A percentile compares a stretch with the other conserved stretches of the same genome.
Conservation (phyloP, 1,139 yeast species). For the Blastobotrys persicus region DNA sequence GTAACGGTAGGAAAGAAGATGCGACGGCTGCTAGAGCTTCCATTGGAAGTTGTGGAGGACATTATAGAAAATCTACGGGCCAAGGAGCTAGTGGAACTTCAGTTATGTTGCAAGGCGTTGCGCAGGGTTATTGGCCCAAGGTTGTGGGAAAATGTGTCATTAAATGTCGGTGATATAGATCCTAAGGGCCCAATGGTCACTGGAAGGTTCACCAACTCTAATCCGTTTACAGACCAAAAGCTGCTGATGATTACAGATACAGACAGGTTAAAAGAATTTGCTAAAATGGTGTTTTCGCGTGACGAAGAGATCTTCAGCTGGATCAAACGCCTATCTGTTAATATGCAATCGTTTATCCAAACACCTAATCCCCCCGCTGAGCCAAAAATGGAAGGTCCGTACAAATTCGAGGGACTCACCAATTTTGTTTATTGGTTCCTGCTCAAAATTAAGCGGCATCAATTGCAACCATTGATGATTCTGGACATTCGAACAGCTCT, state of each 20-base stretch:
- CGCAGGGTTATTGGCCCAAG: background rate
- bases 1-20: background rate
- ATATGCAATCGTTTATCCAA: constrained; percentile 1
- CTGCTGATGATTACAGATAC: background rate
- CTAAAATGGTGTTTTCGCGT: background rate
- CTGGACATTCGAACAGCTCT: background rate
- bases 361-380: background rate
- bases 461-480: background rate
- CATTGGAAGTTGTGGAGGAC: background rate
- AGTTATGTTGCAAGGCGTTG: background rate
- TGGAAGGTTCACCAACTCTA: background rate
- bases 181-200: constrained; percentile 5
- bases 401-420: constrained; percentile 2
- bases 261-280: background rate
- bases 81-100: background rate
- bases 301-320: background rate
- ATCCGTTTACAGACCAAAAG: background rate
- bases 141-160: constrained; percentile 1
- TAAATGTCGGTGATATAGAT: constrained; percentile 2
- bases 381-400: background rate
- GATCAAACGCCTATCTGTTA: constrained; percentile 1
- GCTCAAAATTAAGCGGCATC: background rate
- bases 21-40: constrained; percentile 1
- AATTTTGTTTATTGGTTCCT: constrained; percentile 3
- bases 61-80: background rate